Conservation (phyloP, 371 early-diverging fungal genomes). For the Rhizomucor miehei region DNA sequence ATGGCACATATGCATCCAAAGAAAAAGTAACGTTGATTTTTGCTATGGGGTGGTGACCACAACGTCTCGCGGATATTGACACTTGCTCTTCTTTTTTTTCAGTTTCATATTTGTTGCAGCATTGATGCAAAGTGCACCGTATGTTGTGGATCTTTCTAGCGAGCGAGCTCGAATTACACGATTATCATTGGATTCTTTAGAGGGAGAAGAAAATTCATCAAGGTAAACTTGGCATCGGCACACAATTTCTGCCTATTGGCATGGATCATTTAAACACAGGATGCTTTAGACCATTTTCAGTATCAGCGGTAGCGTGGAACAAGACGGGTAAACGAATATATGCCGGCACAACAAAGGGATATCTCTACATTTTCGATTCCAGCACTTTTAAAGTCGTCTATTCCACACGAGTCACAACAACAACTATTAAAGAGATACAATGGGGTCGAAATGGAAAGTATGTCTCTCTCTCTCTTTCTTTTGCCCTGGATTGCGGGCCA, state of each 20-base stretch:
- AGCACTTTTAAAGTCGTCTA: constrained; percentile 19
- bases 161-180: constrained; percentile 10
- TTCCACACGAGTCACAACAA: constrained; percentile 42
- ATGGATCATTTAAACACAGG: no score
- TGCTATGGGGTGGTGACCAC: no score
- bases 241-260: no score
- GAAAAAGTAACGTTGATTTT: constrained; percentile 47
- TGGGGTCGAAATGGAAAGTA: constrained; percentile 57
- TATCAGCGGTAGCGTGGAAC: constrained; percentile 41
- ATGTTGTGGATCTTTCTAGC: constrained; percentile 49
- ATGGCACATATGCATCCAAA: constrained; percentile 72
- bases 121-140: constrained; percentile 47
- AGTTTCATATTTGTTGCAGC: constrained; percentile 58
- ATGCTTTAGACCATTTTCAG: constrained; percentile 16
- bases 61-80: no score
- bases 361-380: constrained; percentile 58
- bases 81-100: no score
- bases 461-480: no score
- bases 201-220: constrained; percentile 11
- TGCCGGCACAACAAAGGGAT: constrained; percentile 71
- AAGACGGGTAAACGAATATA: constrained; percentile 66
- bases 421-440: constrained; percentile 64
- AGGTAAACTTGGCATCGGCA: background rate
- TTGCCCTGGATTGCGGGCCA: background rate
- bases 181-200: constrained; percentile 13